These are phyloP conservation scores for Scedosporium dehoogii DNA, from an alignment of 2,329 filamentous ascomycete genomes.

Conservation along the genomic window DNA sequence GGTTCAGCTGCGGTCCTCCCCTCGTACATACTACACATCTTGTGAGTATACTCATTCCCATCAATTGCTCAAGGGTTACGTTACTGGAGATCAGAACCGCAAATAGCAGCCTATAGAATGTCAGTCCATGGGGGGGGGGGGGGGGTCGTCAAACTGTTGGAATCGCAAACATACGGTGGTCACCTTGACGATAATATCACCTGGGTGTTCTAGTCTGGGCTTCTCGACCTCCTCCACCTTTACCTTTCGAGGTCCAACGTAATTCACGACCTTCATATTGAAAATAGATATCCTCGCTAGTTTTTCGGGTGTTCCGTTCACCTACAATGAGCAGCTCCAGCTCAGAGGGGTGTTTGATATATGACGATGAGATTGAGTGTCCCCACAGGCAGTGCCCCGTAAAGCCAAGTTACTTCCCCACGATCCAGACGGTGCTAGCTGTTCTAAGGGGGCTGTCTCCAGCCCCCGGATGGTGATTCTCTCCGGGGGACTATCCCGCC, in stretches of 20 bases:
- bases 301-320: no score
- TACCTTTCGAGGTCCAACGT: constrained; percentile 51
- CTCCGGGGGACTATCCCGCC: no score
- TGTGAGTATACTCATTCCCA: constrained; percentile 15
- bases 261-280: constrained; percentile 50
- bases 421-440: no score
- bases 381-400: no score
- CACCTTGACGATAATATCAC: constrained; percentile 56
- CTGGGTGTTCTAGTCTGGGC: constrained; percentile 51
- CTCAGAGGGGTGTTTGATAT: no score
- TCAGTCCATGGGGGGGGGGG: constrained; percentile 11
- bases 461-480: no score
- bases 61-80: background rate
- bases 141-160: no score
- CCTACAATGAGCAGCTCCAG: no score
- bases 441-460: no score
- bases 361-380: no score
- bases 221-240: constrained; percentile 49
- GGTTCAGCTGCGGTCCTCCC: constrained; percentile 52
- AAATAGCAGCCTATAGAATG: background rate
- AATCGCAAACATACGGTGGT: constrained; percentile 39
- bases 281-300: no score
- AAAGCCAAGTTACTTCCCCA: no score
- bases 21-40: constrained; percentile 47
- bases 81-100: background rate